Evolutionary conservation across 2,329 filamentous ascomycete species (phyloP).

Genomic region (Botrytis byssoidea): DNA sequence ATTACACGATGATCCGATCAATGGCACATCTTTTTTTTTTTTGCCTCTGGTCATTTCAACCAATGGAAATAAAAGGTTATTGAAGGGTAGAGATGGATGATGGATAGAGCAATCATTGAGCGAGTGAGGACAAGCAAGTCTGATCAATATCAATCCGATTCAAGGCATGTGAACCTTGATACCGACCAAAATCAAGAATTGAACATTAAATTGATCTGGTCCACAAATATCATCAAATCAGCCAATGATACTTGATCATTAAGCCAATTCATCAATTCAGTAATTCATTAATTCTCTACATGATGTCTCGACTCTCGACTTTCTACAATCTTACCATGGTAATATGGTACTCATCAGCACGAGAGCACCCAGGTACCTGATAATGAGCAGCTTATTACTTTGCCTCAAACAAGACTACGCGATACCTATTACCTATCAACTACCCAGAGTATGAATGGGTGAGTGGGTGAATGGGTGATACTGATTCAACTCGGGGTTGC

Average conservation of each 20-base stretch:
- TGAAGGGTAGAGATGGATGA: constrained; percentile 1
- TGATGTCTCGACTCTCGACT: neutral
- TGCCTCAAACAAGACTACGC: neutral
- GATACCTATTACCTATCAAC: too few relatives aligned
- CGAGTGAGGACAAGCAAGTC: neutral
- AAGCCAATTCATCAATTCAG: neutral
- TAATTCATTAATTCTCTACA: neutral
- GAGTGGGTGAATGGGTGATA: too few relatives aligned
- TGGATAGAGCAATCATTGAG: neutral
- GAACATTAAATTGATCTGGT: neutral
- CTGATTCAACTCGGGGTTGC: neutral
- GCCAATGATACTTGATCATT: neutral
- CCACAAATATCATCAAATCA: neutral
- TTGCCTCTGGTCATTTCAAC: neutral
- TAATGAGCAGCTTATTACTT: neutral
- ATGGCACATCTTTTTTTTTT: neutral
- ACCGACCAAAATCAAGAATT: neutral
- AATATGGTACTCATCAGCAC: neutral
- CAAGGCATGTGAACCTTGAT: neutral
- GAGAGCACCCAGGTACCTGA: too few relatives aligned
- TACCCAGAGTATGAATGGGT: neutral
- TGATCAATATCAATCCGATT: too few relatives aligned
- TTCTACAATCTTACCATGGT: neutral
- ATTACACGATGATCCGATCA: neutral
- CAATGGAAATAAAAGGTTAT: neutral